Evolutionary conservation across 176 grass and related monocot species (phyloP).

Genomic region (Rhipidocladum racemiflorum): DNA sequence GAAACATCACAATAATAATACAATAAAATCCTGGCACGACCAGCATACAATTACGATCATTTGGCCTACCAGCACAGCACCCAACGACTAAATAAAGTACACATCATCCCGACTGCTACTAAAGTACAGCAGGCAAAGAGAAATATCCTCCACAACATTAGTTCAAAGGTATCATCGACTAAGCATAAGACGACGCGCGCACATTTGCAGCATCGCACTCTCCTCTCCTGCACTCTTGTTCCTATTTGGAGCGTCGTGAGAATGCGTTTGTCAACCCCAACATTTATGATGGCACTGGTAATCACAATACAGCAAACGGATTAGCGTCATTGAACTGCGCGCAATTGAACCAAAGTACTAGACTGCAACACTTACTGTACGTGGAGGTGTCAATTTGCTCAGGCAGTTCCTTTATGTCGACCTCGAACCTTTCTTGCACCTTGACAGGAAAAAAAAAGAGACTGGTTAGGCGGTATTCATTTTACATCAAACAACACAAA

Average conservation of each 20-base stretch:
- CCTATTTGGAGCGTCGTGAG: background rate
- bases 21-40: constrained; percentile 7
- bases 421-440: constrained; percentile 99
- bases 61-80: constrained; percentile 13
- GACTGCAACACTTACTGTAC: constrained; percentile 71
- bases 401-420: constrained; percentile 95
- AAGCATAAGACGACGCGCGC: background rate
- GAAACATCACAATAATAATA: background rate
- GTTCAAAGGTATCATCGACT: background rate
- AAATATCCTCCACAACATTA: constrained; percentile 20
- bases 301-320: background rate
- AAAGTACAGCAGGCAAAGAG: constrained; percentile 22
- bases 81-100: background rate
- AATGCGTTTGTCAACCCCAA: too few species aligned
- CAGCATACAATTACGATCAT: background rate
- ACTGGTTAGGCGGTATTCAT: background rate
- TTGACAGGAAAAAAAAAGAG: background rate
- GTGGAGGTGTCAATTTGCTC: constrained; percentile 98
- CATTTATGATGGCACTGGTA: constrained; percentile 38
- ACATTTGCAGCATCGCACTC: background rate
- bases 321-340: background rate
- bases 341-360: background rate
- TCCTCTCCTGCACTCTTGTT: background rate
- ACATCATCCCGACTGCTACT: background rate
- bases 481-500: background rate